Evolutionary conservation across 805 yeast genomes (phyloP), one percentile per base, ranked within the genome.

Genomic region (Lipomyces orientalis): DNA sequence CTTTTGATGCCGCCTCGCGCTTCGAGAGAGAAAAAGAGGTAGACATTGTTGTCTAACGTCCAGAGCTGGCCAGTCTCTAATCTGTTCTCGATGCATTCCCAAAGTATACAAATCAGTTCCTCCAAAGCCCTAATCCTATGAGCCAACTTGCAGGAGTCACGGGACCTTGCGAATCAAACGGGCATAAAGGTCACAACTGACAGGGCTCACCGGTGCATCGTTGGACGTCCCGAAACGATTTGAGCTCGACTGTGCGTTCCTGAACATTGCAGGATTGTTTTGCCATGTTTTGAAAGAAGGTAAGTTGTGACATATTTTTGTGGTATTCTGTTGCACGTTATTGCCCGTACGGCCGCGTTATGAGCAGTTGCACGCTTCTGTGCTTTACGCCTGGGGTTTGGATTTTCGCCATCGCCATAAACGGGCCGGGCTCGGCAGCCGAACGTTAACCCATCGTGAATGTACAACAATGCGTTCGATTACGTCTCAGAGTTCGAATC

Each of bases 21-120:
- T 54, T 64, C 25, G 64, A 51, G 6, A 69, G 56, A 1, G 65
- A 19, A 39, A 69, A 69, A 3, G 72, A 69, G 7, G 72, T 69
- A 43, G 72, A 69, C 72, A 69, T 69, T 25, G 14, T 43, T 25
- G 29, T 25, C 29, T 3, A 25, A 25, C 29, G 29, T 1, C 29
- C 29, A 25, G 29, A 3, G 29, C 1, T 25, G 29, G 29, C 29
- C 29, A 25, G 29, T 25, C 1, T 25, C 29, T 25, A 25, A 25
- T 3, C 29, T 25, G 3, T 25, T 6, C 33, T 10, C 4, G 4
- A 43, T 19, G 35, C n/a, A 10, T 37, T 39, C 14, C 14, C 25
- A 35, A 4, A 14, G n/a, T 37, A 1, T 35, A 16, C 39, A 58
- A 58, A 33, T 58, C 29, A 12, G 43, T 10, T 1, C 6, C 4